phyloP scores from a whole-genome alignment of 257 asterid species.

The Lycium ferocissimum region DNA sequence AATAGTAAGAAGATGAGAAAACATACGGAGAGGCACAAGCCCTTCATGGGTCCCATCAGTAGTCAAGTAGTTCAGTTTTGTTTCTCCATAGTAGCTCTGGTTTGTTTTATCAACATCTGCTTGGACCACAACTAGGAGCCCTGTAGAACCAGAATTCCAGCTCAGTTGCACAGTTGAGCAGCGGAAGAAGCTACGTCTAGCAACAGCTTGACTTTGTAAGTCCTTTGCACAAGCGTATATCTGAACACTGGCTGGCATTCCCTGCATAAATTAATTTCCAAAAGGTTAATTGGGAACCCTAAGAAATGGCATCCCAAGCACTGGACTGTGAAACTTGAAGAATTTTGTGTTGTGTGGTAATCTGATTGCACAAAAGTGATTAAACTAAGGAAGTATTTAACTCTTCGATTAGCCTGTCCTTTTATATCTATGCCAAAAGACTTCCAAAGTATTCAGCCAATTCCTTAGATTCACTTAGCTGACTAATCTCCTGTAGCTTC shows the following conservation, averaged over 20 bases:
- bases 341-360: constrained; percentile 7
- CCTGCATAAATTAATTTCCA: constrained; percentile 52
- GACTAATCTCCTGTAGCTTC: constrained; percentile 13
- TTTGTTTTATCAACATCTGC: constrained; percentile 99
- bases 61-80: constrained; percentile 91
- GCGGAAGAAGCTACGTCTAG: constrained; percentile 92
- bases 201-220: constrained; percentile 76
- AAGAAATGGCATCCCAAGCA: neutral
- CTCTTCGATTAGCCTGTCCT: neutral
- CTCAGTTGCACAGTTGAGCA: constrained; percentile 88
- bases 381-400: constrained; percentile 12
- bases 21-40: constrained; percentile 87
- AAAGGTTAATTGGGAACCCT: neutral
- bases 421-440: neutral
- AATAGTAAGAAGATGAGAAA: constrained; percentile 18
- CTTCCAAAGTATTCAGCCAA: neutral
- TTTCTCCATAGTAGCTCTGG: constrained; percentile 97
- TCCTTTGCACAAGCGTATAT: constrained; percentile 77
- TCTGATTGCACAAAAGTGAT: neutral
- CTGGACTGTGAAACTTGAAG: neutral
- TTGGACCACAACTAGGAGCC: constrained; percentile 85
- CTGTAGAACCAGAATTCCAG: constrained; percentile 87
- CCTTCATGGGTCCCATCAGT: constrained; percentile 95
- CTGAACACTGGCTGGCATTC: constrained; percentile 98
- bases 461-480: neutral